Evolutionary conservation across 495 filamentous ascomycete genomes (phyloP).

Genomic region (Aspergillus heteromorphus): DNA sequence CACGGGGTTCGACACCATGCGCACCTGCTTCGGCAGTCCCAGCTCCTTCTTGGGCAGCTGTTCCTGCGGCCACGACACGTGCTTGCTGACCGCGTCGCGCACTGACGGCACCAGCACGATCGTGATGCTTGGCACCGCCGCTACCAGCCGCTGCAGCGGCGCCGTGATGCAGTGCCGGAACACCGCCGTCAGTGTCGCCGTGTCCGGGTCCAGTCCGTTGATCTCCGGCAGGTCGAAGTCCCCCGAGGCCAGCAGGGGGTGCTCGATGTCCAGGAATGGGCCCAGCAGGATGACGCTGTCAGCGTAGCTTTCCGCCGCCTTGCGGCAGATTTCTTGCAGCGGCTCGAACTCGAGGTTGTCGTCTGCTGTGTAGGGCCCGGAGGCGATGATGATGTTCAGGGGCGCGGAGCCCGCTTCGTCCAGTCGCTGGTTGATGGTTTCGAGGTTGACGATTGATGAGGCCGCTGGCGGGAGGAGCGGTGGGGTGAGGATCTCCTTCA

Average conservation of each 20-base stretch:
- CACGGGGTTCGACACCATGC: conserved; percentile 81
- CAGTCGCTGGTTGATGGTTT: conserved; percentile 60
- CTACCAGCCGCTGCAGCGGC: conserved; percentile 58
- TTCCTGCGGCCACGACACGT: conserved; percentile 91
- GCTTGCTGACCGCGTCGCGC: conserved; percentile 76
- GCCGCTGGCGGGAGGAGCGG: conserved; percentile 67
- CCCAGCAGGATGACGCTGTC: conserved; percentile 80
- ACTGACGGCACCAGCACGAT: conserved; percentile 81
- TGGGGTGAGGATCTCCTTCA: conserved; percentile 67
- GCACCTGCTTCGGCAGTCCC: conserved; percentile 66
- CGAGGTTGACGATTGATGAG: conserved; percentile 54
- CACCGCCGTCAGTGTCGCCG: conserved; percentile 70
- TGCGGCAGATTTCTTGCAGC: conserved; percentile 70
- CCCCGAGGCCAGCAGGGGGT: conserved; percentile 81
- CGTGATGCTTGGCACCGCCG: conserved; percentile 66
- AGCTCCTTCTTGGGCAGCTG: conserved; percentile 64
- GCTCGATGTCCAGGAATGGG: conserved; percentile 85
- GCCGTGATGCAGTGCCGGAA: conserved; percentile 75
- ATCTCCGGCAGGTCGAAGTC: conserved; percentile 85
- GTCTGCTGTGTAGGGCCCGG: conserved; percentile 88
- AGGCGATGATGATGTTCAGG: conserved; percentile 68
- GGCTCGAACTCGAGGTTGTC: conserved; percentile 87
- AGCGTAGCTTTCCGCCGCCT: conserved; percentile 65
- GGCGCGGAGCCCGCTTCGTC: conserved; percentile 57
- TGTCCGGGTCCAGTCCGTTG: conserved; percentile 63